Conservation (phyloP, 129 eudicot species). For the Centrapalus pauciflorus region DNA sequence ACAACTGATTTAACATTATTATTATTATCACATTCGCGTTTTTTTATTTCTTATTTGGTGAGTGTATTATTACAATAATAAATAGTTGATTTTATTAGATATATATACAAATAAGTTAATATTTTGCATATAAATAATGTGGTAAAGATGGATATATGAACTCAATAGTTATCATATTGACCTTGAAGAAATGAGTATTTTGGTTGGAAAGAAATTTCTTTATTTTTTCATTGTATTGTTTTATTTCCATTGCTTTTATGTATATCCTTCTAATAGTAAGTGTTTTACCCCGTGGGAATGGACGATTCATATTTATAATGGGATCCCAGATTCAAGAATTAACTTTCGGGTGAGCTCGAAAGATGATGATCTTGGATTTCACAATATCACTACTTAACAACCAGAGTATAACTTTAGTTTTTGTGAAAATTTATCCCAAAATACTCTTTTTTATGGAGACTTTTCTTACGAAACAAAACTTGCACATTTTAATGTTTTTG, state of each 20-base stretch:
- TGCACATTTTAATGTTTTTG: not conserved
- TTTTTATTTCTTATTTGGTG: no score
- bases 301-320: constrained; percentile 2
- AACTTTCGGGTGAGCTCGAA: not conserved
- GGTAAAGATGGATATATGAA: no score
- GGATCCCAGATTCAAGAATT: constrained; percentile 4
- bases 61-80: no score
- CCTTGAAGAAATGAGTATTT: not conserved
- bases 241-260: not conserved
- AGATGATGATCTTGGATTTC: constrained; percentile 3
- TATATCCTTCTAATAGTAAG: not conserved
- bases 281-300: not conserved
- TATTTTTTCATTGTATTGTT: not conserved
- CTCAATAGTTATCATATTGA: no score
- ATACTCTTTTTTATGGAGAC: not conserved
- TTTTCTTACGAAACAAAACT: not conserved
- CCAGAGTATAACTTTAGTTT: not conserved
- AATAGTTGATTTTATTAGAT: no score
- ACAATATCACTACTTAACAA: not conserved
- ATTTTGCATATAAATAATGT: no score
- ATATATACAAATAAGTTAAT: no score
- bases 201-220: not conserved
- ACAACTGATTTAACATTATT: no score
- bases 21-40: no score
- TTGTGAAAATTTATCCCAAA: not conserved